Base-by-base conservation (phyloP, 805 yeast genomes). In the Saturnispora galanensis region DNA sequence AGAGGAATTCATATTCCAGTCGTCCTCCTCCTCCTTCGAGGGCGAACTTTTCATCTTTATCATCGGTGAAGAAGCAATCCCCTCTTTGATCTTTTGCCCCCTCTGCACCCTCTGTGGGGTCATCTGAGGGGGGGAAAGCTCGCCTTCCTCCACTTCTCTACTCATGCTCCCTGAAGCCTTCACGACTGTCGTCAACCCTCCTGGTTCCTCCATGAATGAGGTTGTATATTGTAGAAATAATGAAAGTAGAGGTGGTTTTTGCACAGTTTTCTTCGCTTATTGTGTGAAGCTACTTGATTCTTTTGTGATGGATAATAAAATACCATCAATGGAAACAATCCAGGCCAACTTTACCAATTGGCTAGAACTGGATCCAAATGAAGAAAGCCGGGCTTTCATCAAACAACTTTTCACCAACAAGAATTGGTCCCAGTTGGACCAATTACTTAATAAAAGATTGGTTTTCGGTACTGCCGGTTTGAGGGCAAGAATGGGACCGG, bases 391-490 rank as follows among this genome's bases (percentile, higher is more conserved):
- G 34, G 13, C 28, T 9, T 12, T 28, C 12, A 28, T 52, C 2
- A n/a, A 38, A 5, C 5, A 38, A 3, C 52, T 67, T 12, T 42
- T 42, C 28, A 31, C 31, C 10, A 69, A 64, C 3, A 47, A 59
- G 8, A 51, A 62, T 15, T 71, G 76, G 76, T 56, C 69, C 5
- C 46, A 40, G 0, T 48, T 87, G 33, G 75, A 73, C 38, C 57
- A 58, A 33, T 68, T 83, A 41, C 66, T 87, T 29, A 56, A 73
- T 37, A 52, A 56, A n/a, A 64, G 96, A 43, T 81, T 89, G 26
- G 66, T 78, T 10, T 90, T 90, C 62, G 97, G 97, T 0, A 90
- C 97, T 0, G 96, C 97, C 2, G 97, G 97, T 0, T 73, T 93
- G 39, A 69, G 98, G 26, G 76, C 95, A 2, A 66, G 71, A 17